Base-by-base conservation (phyloP, 106 monocot species). In the Dendrobium chrysotoxum region DNA sequence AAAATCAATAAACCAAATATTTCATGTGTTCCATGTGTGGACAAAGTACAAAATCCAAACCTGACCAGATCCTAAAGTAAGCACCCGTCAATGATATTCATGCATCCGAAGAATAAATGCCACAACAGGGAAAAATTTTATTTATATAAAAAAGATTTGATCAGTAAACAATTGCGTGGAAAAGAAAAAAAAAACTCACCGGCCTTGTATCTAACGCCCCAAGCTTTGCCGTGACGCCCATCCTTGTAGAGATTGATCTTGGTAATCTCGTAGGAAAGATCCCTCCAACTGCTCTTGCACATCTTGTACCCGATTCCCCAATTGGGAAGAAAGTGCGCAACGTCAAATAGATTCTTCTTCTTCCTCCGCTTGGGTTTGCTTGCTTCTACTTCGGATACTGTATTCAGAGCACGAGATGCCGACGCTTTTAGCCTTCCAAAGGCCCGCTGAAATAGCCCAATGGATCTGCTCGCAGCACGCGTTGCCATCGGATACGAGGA, bases 221-320 rank as follows among this genome's bases (percentile, higher is more conserved):
- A 96, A 17, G 96, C 96, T 83, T 96, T 96, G 1, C 96, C 96
- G 76, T 96, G 96, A 66, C 89, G 84, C 42, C 96, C 96, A 80
- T 96, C 93, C 96, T 96, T 96, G 86, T 96, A 96, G 78, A 96
- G 92, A 75, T 96, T 96, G 80, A 96, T 94, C 88, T 94, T 96
- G 77, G 96, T 94, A 86, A 96, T 82, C 86, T 94, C 80, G 83
- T 96, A 96, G n/a, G 88, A 87, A 8, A 94, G 87, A 54, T 92
- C 96, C 46, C 87, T 84, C 96, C 96, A 96, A 75, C 90, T 88
- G 79, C 78, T 90, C 86, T 96, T 96, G 18, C 93, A 93, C 83
- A 96, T 83, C 84, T 94, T 85, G 85, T 86, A 92, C 0, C 96
- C 96, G 17, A 96, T 86, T 72, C 93, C 96, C 96, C 96, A 96